A percentile compares a stretch with the other conserved stretches of the same genome.
These are phyloP conservation scores for Cytospora schulzeri DNA, from an alignment of 2,329 filamentous ascomycete species.

Conservation along the genomic window DNA sequence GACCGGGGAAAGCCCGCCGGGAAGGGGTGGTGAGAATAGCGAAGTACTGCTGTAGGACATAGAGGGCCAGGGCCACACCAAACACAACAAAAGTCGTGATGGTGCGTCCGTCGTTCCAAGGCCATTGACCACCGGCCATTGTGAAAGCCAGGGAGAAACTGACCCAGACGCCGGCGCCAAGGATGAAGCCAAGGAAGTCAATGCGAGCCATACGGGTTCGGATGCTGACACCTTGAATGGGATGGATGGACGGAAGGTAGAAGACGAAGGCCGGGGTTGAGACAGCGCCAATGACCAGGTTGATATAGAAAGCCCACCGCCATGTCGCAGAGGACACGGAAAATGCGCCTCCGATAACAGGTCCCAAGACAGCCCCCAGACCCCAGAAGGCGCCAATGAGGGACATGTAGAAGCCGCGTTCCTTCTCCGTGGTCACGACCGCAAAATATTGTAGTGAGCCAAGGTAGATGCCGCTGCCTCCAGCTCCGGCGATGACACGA, in stretches of 20 bases:
- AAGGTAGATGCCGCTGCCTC: conserved; percentile 11
- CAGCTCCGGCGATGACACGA: conserved; percentile 12
- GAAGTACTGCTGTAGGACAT: conserved; percentile 46
- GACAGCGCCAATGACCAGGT: conserved; percentile 46
- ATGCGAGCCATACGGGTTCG: conserved; percentile 36
- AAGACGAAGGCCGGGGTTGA: conserved; percentile 49
- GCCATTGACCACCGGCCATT: conserved; percentile 50
- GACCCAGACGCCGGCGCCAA: conserved; percentile 44
- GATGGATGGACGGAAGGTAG: conserved; percentile 37
- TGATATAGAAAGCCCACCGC: conserved; percentile 52
- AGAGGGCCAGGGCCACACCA: conserved; percentile 43
- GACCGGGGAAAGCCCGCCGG: conserved; percentile 46
- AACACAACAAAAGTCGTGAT: conserved; percentile 50
- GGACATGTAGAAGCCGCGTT: conserved; percentile 38
- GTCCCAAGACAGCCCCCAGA: conserved; percentile 42
- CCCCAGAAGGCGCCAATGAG: conserved; percentile 39
- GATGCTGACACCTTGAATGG: conserved; percentile 1
- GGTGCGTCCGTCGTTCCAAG: conserved; percentile 48
- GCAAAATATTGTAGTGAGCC: conserved; percentile 35
- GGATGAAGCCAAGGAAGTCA: conserved; percentile 48
- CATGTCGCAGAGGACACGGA: conserved; percentile 37
- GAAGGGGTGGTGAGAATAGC: conserved; percentile 42
- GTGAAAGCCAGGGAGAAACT: conserved; percentile 49
- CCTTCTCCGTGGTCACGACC: conserved; percentile 33
- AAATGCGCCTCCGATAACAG: conserved; percentile 41